Evolutionary conservation across 768 basidiomycete species (phyloP).

Genomic region (Pleurotus tuoliensis): DNA sequence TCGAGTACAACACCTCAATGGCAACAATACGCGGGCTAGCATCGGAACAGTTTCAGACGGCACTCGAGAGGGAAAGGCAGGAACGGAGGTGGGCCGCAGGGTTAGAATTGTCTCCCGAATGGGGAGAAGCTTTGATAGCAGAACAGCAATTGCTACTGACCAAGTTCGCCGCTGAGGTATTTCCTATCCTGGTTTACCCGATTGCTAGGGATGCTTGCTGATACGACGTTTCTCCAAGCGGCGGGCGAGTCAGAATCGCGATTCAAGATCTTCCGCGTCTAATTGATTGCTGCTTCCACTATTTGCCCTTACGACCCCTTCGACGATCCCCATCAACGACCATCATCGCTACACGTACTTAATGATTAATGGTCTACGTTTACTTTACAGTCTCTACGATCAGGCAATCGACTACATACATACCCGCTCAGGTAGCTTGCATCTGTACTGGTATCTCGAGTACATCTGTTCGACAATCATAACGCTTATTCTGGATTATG

Average conservation of each 20-base stretch:
- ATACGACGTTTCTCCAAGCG: not conserved
- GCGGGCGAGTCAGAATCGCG: slow-evolving; percentile 5
- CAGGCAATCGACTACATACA: too few species aligned
- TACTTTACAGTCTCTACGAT: too few species aligned
- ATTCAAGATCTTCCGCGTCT: slow-evolving; percentile 5
- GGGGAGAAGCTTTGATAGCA: slow-evolving; percentile 1
- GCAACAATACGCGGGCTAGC: slow-evolving; percentile 2
- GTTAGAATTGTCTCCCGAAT: slow-evolving; percentile 4
- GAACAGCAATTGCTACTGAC: slow-evolving; percentile 6
- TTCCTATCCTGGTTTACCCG: not conserved
- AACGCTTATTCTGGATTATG: too few species aligned
- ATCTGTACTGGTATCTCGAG: too few species aligned
- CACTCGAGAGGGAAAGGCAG: slow-evolving; percentile 5
- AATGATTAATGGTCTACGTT: too few species aligned
- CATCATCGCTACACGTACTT: too few species aligned
- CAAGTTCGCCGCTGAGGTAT: slow-evolving; percentile 6
- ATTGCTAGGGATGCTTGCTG: not conserved
- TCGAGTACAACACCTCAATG: slow-evolving; percentile 3
- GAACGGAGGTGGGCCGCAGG: slow-evolving; percentile 4
- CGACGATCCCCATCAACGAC: too few species aligned
- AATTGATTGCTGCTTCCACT: not conserved
- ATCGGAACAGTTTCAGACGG: slow-evolving; percentile 5
- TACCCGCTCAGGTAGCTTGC: too few species aligned
- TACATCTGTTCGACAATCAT: too few species aligned
- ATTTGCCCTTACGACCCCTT: too few species aligned